Percentiles rank a stretch among this genome's conserved stretches.
These are phyloP conservation scores for Streptanthus diversifolius DNA, from an alignment of 345 rosid genomes.

Conservation along the genomic window DNA sequence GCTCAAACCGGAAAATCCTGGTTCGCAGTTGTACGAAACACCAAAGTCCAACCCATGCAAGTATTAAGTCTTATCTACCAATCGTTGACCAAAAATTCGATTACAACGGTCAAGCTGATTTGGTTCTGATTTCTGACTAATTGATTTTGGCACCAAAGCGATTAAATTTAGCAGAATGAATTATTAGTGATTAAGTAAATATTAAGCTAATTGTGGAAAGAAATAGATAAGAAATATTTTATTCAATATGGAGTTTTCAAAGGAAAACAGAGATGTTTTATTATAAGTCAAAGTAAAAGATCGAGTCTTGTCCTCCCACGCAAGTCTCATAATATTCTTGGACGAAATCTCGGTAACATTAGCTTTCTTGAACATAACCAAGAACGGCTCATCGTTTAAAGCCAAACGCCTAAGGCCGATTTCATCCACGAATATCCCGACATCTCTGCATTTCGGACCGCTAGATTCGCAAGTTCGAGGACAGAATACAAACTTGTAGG, in stretches of 20 bases:
- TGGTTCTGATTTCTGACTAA: not conserved
- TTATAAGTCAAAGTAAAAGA: not conserved
- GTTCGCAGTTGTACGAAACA: not conserved
- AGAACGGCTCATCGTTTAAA: conserved; percentile 45
- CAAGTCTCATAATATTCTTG: conserved; percentile 21
- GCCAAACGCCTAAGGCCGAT: conserved; percentile 46
- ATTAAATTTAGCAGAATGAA: not conserved
- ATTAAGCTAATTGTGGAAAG: not conserved
- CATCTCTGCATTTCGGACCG: conserved; percentile 42
- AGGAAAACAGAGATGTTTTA: not conserved
- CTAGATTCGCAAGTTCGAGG: conserved; percentile 38
- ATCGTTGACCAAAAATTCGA: not conserved
- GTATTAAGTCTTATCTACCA: not conserved
- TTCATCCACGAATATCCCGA: conserved; percentile 47
- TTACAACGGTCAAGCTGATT: not conserved
- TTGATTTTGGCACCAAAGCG: not conserved
- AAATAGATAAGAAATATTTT: not conserved
- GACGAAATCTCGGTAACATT: conserved; percentile 13
- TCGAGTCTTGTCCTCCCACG: not conserved
- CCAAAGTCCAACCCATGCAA: not conserved
- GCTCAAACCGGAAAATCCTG: not conserved
- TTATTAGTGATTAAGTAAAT: not conserved
- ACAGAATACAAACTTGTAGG: conserved; percentile 62
- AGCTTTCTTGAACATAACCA: conserved; percentile 56
- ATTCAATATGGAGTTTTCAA: conserved; percentile 2